phyloP scores from a whole-genome alignment of 225 moss, liverwort and hornwort species.

The Climacium dendroides region DNA sequence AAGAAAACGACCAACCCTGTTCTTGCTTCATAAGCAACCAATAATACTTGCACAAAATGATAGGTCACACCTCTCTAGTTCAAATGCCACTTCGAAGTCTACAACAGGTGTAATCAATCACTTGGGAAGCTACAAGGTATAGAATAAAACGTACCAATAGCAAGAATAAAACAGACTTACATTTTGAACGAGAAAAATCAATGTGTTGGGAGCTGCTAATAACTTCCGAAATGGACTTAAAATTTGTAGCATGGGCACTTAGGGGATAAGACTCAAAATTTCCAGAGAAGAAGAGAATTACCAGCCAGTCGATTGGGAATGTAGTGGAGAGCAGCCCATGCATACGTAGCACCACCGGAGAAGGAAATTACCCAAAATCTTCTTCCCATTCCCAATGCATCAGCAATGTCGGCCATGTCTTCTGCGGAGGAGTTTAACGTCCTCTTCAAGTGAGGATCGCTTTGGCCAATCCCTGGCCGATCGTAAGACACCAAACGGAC shows the following conservation, averaged over 20 bases:
- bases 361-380: conserved; percentile 65
- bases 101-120: neutral
- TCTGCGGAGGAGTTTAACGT: conserved; percentile 57
- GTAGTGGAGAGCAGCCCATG: conserved; percentile 74
- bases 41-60: neutral
- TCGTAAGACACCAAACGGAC: conserved; percentile 69
- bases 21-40: neutral
- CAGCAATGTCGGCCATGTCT: conserved; percentile 74
- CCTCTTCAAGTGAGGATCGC: conserved; percentile 58
- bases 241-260: neutral
- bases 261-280: neutral
- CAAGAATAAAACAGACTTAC: neutral
- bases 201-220: neutral
- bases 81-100: neutral
- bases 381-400: conserved; percentile 56
- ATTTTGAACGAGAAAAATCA: neutral
- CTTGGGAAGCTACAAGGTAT: neutral
- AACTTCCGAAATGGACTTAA: neutral
- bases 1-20: neutral
- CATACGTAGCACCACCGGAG: conserved; percentile 51
- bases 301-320: conserved; percentile 78
- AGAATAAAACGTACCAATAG: neutral
- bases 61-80: neutral
- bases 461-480: conserved; percentile 84
- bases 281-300: neutral